Evolutionary conservation across 768 basidiomycete genomes (phyloP).

Genomic region (Mycena galopus): DNA sequence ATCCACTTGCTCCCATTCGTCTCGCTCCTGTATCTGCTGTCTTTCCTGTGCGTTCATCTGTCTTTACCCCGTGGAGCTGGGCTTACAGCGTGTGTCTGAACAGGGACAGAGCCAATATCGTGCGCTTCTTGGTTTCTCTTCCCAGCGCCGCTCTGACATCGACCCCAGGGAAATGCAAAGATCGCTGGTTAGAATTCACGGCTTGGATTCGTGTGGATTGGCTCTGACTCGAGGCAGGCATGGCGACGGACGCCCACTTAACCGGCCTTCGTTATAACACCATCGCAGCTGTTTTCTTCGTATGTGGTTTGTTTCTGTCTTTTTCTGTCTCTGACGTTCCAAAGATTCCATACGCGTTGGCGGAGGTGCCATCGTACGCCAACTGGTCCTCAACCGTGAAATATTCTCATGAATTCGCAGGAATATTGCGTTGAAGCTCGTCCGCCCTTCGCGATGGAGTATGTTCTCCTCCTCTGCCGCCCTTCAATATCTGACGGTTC

Average conservation of each 20-base stretch:
- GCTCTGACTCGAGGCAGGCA: conserved; percentile 27
- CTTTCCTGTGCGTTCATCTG: conserved; percentile 48
- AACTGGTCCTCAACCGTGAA: neutral
- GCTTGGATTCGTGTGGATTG: neutral
- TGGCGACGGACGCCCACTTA: conserved; percentile 42
- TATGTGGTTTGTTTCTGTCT: conserved; percentile 14
- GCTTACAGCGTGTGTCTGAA: neutral
- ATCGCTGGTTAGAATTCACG: conserved; percentile 35
- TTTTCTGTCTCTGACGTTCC: neutral
- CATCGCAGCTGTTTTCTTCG: conserved; percentile 45
- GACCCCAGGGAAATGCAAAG: conserved; percentile 40
- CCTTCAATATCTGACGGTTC: neutral
- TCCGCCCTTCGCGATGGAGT: conserved; percentile 46
- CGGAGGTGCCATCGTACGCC: conserved; percentile 46
- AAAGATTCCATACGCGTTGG: conserved; percentile 45
- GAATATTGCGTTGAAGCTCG: conserved; percentile 43
- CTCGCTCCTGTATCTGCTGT: conserved; percentile 53
- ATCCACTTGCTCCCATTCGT: conserved; percentile 52
- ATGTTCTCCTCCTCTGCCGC: neutral
- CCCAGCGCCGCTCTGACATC: neutral
- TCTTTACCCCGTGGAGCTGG: neutral
- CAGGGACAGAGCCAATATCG: conserved; percentile 46
- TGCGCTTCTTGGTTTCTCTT: conserved; percentile 4
- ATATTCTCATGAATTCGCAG: conserved; percentile 22
- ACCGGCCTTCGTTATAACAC: conserved; percentile 44